phyloP scores from a whole-genome alignment of 768 basidiomycete species.

The Boletus subparvulus region DNA sequence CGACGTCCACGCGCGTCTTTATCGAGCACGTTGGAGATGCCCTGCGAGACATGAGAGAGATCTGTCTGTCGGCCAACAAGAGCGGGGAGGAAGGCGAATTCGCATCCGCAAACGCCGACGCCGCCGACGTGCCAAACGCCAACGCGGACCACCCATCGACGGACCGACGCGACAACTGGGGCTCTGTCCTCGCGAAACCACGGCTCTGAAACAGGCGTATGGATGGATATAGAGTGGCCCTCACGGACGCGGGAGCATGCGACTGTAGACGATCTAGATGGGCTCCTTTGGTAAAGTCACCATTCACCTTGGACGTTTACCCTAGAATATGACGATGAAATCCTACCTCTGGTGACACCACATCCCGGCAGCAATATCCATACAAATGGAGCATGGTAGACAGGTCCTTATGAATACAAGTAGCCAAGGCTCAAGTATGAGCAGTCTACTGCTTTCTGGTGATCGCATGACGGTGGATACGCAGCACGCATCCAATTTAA shows the following conservation, averaged over 20 bases:
- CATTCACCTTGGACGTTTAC: neutral
- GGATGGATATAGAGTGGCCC: no score
- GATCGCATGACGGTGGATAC: no score
- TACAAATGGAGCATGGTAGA: no score
- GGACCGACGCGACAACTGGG: neutral
- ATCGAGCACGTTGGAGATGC: conserved; percentile 60
- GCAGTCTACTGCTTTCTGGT: no score
- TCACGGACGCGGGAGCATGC: neutral
- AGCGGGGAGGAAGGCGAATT: conserved; percentile 5
- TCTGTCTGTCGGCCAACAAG: conserved; percentile 33
- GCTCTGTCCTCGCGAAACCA: conserved; percentile 11
- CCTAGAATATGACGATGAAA: neutral
- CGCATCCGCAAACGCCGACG: neutral
- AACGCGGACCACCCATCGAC: neutral
- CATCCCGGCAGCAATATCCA: no score
- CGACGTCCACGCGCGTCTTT: conserved; percentile 72
- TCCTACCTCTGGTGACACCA: no score
- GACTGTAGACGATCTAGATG: neutral
- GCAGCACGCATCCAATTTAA: no score
- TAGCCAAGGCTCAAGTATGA: no score
- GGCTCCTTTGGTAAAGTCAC: conserved; percentile 4
- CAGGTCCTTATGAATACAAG: no score
- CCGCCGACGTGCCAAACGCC: neutral
- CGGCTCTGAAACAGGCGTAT: conserved; percentile 12
- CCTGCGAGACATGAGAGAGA: conserved; percentile 64